Base-by-base conservation (phyloP, 768 basidiomycete genomes). In the Antrodiella citrinella region DNA sequence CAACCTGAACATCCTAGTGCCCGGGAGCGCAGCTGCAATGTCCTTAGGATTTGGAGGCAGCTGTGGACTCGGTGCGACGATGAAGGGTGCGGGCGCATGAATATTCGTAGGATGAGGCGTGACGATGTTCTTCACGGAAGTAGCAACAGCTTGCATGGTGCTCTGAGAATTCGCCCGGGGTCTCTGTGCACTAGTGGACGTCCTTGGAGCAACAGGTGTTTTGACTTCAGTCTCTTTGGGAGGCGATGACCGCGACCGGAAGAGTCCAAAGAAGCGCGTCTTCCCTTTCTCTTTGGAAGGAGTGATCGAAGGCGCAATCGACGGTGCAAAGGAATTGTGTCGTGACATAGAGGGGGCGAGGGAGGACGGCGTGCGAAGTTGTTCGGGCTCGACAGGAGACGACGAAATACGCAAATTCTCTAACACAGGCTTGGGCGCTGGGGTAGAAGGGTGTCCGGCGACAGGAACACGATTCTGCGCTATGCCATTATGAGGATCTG, bases 351-450 rank as follows among this genome's bases (percentile, higher is more conserved):
- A 70, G 2, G 69, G 75, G 2, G 78, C 77, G 15, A 84, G 72
- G 1, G 84, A 84, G 11, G 82, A 84, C 4, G 83, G 82, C 0
- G 83, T 85, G 58, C 72, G 73, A 26, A 84, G 71, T 35, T 79
- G 66, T 49, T 72, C 70, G 7, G 76, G 72, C 43, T 82, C 81
- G 39, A 68, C 64, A 19, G 70, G 47, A 13, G 54, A 62, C 26
- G 65, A 51, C 23, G 59, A 52, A 12, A 51, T 40, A n/a, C 21
- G 41, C 41, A 43, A 19, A 19, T 43, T 43, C 15, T 15, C 63
- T 50, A 49, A 53, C 41, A 15, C 15, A 35, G 30, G 30, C 30
- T 15, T 35, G 24, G 64, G 66, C 45, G 63, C 63, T 54, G 67
- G 63, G 4, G 68, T 58, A 18, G 61, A 59, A 11, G 61, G 41